Base-by-base conservation (phyloP, 108 stramenopile species). In the Fragilariopsis cylindrus region DNA sequence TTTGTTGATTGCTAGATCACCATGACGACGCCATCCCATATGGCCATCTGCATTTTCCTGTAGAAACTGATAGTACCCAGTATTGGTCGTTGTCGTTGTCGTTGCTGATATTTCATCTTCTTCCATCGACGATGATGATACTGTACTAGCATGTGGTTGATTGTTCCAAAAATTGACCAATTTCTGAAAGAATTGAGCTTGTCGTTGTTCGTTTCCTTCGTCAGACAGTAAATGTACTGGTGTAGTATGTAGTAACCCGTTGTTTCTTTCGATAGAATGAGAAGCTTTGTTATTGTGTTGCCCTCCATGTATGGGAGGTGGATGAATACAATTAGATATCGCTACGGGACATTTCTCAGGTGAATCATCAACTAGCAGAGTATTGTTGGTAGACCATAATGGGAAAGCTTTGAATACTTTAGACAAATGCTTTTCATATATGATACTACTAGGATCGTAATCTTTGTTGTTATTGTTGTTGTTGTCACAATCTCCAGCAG, bases 341-440 rank as follows among this genome's bases (percentile, higher is more conserved):
- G 69, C 64, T 48, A 52, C 56, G 39, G 79, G 82, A 62, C 87
- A 88, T 71, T 94, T 94, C 45, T 92, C 85, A 2, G 88, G 90
- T 43, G 90, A 90, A 82, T 94, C 93, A 60, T 94, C 93, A 30
- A 94, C 73, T 40, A 94, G 50, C 13, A 94, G 64, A 7, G 93
- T 94, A 74, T 94, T 94, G 72, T 79, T 70, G 48, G 64, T 54
- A 60, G 90, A 78, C 93, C 93, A 94, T 41, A 92, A 57, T 4
- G 89, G 93, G 74, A 71, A 92, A 0, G 73, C 73, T 39, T 74
- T 82, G 88, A 89, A 94, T 50, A 94, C 87, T 60, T 91, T 88
- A 13, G 71, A 48, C 65, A 94, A 68, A 3, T 76, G 76, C 83
- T 94, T 94, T 67, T 87, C 73, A 70, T 82, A 90, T 12, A 87